A percentile compares a stretch with the other conserved stretches of the same genome.
Conservation (phyloP, 176 grass and related monocot species). For the Avena eriantha region DNA sequence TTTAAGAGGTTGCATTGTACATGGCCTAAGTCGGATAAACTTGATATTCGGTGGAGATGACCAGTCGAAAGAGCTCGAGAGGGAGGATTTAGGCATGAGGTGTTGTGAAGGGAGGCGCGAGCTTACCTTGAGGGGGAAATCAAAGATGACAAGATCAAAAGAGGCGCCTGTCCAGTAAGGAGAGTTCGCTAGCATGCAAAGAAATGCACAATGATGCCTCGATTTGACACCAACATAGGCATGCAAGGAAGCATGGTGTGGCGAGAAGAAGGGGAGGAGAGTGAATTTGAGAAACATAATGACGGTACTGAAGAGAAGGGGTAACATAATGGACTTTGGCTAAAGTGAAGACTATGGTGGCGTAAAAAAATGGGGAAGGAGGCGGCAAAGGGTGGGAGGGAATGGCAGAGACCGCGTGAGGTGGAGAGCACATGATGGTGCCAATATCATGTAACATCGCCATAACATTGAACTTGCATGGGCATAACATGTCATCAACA, state of each 20-base stretch:
- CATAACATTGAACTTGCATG: not conserved
- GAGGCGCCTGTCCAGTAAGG: not conserved
- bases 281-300: not conserved
- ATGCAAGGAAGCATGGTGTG: not conserved
- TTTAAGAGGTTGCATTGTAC: too few species aligned
- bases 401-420: too few species aligned
- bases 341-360: not conserved
- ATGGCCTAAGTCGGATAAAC: too few species aligned
- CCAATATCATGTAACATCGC: not conserved
- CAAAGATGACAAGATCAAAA: not conserved
- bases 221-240: not conserved
- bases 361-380: not conserved
- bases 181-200: not conserved
- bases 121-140: not conserved
- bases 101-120: too few species aligned
- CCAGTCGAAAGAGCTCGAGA: too few species aligned
- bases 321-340: not conserved
- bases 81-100: too few species aligned
- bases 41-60: not conserved
- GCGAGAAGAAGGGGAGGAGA: not conserved
- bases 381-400: too few species aligned
- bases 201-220: not conserved
- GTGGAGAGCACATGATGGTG: too few species aligned
- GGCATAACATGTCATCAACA: too few species aligned
- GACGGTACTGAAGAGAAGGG: not conserved